Evolutionary conservation across 169 alveolate species (phyloP), one percentile per base, ranked within the genome.

Genomic region (Plasmodium chabaudi): DNA sequence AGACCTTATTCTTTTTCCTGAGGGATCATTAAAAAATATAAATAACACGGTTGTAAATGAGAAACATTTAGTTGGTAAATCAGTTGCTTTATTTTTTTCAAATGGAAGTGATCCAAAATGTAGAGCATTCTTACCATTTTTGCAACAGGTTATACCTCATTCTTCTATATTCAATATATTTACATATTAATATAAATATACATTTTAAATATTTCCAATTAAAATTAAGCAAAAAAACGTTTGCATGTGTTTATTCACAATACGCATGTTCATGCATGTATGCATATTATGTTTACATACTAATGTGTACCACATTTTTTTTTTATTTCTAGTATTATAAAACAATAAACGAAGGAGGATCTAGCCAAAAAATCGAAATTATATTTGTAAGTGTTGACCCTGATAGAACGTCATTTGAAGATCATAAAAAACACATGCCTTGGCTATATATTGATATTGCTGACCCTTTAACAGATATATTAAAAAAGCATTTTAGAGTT

Each of bases 71-170:
- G 72, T 69, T 73, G 95, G 95, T 44, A 92, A 92, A 59, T 92
- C 95, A 7, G 95, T 92, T 7, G 95, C 94, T 19, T 63, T 92
- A 23, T 92, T 57, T 68, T 92, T 92, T 72, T 92, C 95, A 25
- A 92, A 92, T 47, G 94, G 94, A 44, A 71, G 79, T 63, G 92
- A 87, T 56, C 93, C 94, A 68, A 92, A 89, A 89, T 92, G 95
- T 89, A 86, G 90, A 27, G 87, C 94, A 13, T 89, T 92, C 65
- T 87, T 92, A 27, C 95, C 95, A 2, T 89, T 92, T 47, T 88
- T 92, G 69, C 87, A 89, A 49, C 91, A 89, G 68, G 95, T 92
- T 53, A 44, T 9, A 13, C 25, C 25, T 69, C 17, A 5, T 47
- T 15, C 5, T 21, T 13, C 51, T 15, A 15, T 34, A 15, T 39